Percentiles rank a stretch among this genome's conserved stretches.
Conservation (phyloP, 495 filamentous ascomycete genomes). For the Xeromyces bisporus region DNA sequence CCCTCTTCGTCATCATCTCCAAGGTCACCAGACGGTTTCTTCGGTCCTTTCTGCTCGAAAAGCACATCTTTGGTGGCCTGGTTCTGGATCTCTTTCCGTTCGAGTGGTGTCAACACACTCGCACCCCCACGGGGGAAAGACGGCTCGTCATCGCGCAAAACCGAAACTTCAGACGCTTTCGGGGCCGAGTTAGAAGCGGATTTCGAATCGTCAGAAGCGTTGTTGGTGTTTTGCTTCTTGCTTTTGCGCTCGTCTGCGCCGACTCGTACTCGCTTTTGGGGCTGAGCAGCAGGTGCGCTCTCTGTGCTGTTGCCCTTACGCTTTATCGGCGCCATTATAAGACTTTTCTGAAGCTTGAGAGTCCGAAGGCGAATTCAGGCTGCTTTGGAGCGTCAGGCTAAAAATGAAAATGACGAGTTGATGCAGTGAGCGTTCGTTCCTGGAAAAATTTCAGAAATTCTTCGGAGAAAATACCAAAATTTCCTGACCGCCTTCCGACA, state of each 20-base stretch:
- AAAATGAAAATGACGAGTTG: background rate
- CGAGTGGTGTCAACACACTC: slow-evolving; percentile 77
- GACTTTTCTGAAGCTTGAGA: no score
- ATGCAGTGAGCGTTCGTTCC: background rate
- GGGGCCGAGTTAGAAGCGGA: slow-evolving; percentile 13
- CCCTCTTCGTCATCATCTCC: slow-evolving; percentile 28
- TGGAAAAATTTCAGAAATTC: slow-evolving; percentile 1
- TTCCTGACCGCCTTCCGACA: slow-evolving; percentile 7
- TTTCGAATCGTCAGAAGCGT: slow-evolving; percentile 6
- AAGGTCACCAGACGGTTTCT: slow-evolving; percentile 25
- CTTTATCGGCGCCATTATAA: slow-evolving; percentile 37
- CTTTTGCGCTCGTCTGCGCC: slow-evolving; percentile 23
- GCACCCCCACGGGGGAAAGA: slow-evolving; percentile 87
- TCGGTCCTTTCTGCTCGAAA: slow-evolving; percentile 62
- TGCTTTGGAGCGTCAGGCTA: background rate
- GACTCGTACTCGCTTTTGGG: slow-evolving; percentile 31
- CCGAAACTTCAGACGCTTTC: slow-evolving; percentile 27
- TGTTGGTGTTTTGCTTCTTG: slow-evolving; percentile 15
- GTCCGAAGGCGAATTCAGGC: no score
- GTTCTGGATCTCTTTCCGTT: slow-evolving; percentile 90
- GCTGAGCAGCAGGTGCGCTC: slow-evolving; percentile 21
- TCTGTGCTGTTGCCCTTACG: slow-evolving; percentile 31
- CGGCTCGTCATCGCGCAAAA: slow-evolving; percentile 61
- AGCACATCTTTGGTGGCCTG: slow-evolving; percentile 85
- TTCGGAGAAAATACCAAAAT: background rate